Evolutionary conservation across 495 filamentous ascomycete species (phyloP), one percentile per base, ranked within the genome.

Genomic region (Talaromyces adpressus): DNA sequence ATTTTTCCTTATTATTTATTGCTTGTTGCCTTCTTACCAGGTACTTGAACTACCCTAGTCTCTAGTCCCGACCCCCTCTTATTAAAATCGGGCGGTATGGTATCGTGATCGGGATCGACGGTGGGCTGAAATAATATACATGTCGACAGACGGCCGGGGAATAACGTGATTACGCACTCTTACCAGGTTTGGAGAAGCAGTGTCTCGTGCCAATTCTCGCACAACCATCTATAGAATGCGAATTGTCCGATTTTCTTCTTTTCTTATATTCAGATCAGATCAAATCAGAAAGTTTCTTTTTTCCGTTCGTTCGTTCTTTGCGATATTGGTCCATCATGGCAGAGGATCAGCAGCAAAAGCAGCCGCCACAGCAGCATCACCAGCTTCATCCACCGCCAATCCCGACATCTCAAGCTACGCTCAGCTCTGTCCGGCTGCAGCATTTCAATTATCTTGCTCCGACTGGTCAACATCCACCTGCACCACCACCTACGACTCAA

Each of bases 41-140:
- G 52, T 16, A 14, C 52, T 7, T 56, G 11, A 16, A 18, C 45
- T 20, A 20, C 18, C 45, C 18, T 49, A 2, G 45, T n/a, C 14
- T 18, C 41, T 18, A 18, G 6, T 18, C 0, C 45, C 6, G 45
- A 20, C n/a, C 45, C 45, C 45, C 45, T 49, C 18, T 49, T 49
- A 20, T 52, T 57, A 61, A 47, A 64, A 61, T 57, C 61, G 61
- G 58, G 57, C 57, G 47, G 41, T 64, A 58, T 61, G 59, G 62
- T 41, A 25, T 58, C 56, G 61, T 57, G 59, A 62, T 36, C 56
- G 6, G n/a, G 27, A 58, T 30, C 30, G 56, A 36, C 27, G 52
- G 36, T 6, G 36, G 52, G 22, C 8, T 56, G n/a, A 16, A 27
- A 56, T 14, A 7, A 56, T 29, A 18, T 58, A 58, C 56, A 58